Conservation (phyloP, 768 basidiomycete genomes). For the Daedalea quercina region DNA sequence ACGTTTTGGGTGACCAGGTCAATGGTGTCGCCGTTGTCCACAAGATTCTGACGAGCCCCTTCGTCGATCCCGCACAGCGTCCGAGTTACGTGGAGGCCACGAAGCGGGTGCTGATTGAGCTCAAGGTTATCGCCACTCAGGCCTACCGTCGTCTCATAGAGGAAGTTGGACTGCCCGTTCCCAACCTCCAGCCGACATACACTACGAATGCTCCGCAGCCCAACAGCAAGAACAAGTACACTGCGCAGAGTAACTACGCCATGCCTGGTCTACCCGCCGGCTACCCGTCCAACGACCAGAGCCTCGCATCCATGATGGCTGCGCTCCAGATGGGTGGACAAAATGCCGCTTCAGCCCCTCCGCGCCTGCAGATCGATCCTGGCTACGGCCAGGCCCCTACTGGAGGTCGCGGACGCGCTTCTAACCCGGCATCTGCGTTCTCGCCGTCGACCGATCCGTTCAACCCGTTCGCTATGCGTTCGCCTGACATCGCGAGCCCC, state of each 20-base stretch:
- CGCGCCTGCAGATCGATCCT: constrained; percentile 68
- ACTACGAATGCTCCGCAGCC: constrained; percentile 51
- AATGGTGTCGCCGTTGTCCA: constrained; percentile 91
- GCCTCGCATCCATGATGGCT: constrained; percentile 89
- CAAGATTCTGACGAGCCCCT: constrained; percentile 86
- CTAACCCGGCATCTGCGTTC: constrained; percentile 38
- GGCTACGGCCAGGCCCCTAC: constrained; percentile 38
- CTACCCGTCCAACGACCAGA: constrained; percentile 78
- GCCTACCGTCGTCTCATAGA: constrained; percentile 91
- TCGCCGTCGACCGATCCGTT: constrained; percentile 49
- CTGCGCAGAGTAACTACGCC: constrained; percentile 47
- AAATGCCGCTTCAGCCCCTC: constrained; percentile 74
- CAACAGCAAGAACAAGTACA: constrained; percentile 53
- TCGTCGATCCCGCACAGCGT: constrained; percentile 69
- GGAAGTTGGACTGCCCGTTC: constrained; percentile 88
- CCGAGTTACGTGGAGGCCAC: constrained; percentile 74
- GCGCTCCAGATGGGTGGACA: constrained; percentile 87
- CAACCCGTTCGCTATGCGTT: constrained; percentile 49
- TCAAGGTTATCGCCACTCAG: constrained; percentile 92
- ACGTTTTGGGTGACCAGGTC: constrained; percentile 93
- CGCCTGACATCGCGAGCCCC: constrained; percentile 46
- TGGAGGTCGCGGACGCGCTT: constrained; percentile 38
- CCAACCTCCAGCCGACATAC: constrained; percentile 80
- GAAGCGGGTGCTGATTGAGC: constrained; percentile 81
- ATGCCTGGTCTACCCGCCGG: constrained; percentile 75